Base-by-base conservation (phyloP, 768 basidiomycete species). In the Russula earlei region DNA sequence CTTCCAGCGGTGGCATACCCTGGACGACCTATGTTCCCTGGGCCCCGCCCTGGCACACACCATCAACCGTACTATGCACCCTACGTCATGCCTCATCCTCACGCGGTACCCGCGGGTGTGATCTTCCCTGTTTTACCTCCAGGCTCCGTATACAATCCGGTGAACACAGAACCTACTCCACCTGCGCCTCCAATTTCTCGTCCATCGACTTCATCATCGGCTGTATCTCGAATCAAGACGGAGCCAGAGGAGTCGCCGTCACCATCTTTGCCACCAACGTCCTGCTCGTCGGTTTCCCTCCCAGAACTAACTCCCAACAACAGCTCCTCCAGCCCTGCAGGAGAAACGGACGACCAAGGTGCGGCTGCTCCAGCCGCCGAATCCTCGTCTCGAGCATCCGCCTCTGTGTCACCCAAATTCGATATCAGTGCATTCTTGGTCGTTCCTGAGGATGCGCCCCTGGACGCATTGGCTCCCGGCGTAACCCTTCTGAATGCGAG, bases 51-150 rank as follows among this genome's bases (percentile, higher is more conserved):
- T n/a, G 80, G 79, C 11, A 72, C 77, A 19, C 82, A 86, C 56
- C 84, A 85, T 60, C 87, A 88, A 62, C 80, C 85, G 0, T 88
- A 88, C 66, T 87, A 86, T 64, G 27, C 61, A 5, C 59, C 59
- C 29, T 60, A 38, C 43, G 45, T 56, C 20, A 42, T 55, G 55
- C 55, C 78, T 42, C 65, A 72, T 11, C 73, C 75, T 55, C 72
- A 74, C 15, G 77, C 78, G 50, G 64, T 76, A 5, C 75, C 83
- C 5, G 75, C 82, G 8, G 86, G 85, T 31, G 74, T 86, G 29
- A 80, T 88, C 33, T 88, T 88, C 67, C 87, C 87, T 48, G 84
- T 85, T 1, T 69, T 88, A 3, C 87, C 86, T 15, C 70, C 81
- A 5, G 71, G 74, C 3, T 74, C 75, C 17, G 71, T 70, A 29